A percentile compares a stretch with the other conserved stretches of the same genome.
Conservation (phyloP, 352 stramenopile species). For the Pythium apleroticum region DNA sequence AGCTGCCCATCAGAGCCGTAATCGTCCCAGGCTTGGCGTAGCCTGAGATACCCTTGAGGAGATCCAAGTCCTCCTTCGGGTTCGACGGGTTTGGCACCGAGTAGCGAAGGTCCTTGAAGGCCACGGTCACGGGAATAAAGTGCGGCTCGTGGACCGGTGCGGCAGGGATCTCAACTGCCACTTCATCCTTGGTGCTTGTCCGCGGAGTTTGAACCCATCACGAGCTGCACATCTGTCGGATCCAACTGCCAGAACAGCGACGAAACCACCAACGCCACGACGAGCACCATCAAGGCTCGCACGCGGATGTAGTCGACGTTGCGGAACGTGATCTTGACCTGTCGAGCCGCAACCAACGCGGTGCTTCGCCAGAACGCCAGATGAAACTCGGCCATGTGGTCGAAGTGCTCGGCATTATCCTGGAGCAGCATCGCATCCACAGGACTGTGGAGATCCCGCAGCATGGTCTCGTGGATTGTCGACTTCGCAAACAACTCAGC, state of each 20-base stretch:
- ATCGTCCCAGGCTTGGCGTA: constrained; percentile 50
- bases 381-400: constrained; percentile 16
- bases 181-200: background rate
- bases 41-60: constrained; percentile 60
- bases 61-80: constrained; percentile 34
- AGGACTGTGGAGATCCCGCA: constrained; percentile 77
- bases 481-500: constrained; percentile 25
- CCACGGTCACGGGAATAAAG: constrained; percentile 34
- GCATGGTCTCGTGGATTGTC: constrained; percentile 17
- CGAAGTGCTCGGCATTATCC: constrained; percentile 36
- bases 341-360: constrained; percentile 23
- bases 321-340: constrained; percentile 47
- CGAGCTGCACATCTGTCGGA: constrained; percentile 23
- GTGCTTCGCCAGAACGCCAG: constrained; percentile 21
- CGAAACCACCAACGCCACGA: constrained; percentile 29
- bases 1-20: constrained; percentile 74
- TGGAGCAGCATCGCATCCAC: constrained; percentile 88
- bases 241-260: constrained; percentile 31
- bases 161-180: background rate
- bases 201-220: constrained; percentile 31
- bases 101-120: constrained; percentile 52
- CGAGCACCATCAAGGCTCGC: constrained; percentile 27
- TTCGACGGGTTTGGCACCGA: constrained; percentile 31
- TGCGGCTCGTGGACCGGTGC: background rate
- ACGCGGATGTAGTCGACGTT: constrained; percentile 34